Conservation (phyloP, 768 basidiomycete species). For the Hypholoma fasciculare region DNA sequence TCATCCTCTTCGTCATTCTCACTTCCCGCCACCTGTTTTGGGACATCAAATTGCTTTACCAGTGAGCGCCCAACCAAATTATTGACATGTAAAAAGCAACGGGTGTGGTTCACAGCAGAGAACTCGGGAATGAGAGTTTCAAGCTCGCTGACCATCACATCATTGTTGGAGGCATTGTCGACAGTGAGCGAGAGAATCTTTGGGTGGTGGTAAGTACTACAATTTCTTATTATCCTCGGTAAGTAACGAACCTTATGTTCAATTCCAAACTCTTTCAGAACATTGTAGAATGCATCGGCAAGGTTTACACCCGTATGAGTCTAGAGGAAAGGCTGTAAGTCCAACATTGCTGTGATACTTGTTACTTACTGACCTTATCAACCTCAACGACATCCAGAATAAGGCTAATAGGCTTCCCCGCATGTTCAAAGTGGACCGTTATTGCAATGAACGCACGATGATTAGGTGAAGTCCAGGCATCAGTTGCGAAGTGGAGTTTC, state of each 20-base stretch:
- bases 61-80: slow-evolving; percentile 35
- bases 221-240: background rate
- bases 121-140: slow-evolving; percentile 15
- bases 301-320: slow-evolving; percentile 34
- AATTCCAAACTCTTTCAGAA: slow-evolving; percentile 36
- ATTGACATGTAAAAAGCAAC: slow-evolving; percentile 40
- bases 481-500: slow-evolving; percentile 30
- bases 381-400: slow-evolving; percentile 26
- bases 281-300: slow-evolving; percentile 27
- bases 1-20: slow-evolving; percentile 1
- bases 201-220: background rate
- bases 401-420: slow-evolving; percentile 23
- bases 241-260: slow-evolving; percentile 28
- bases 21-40: slow-evolving; percentile 4
- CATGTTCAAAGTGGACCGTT: slow-evolving; percentile 29
- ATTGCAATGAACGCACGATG: slow-evolving; percentile 28
- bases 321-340: background rate
- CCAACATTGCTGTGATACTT: background rate
- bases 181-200: slow-evolving; percentile 28
- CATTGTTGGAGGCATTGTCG: slow-evolving; percentile 22
- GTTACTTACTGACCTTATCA: background rate
- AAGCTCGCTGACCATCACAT: slow-evolving; percentile 31
- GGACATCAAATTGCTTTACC: slow-evolving; percentile 32
- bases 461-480: slow-evolving; percentile 38
- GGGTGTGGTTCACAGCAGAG: slow-evolving; percentile 17